Percentiles rank a stretch among this genome's conserved stretches.
Conservation (phyloP, 176 grass and related monocot genomes). For the Poa annua region DNA sequence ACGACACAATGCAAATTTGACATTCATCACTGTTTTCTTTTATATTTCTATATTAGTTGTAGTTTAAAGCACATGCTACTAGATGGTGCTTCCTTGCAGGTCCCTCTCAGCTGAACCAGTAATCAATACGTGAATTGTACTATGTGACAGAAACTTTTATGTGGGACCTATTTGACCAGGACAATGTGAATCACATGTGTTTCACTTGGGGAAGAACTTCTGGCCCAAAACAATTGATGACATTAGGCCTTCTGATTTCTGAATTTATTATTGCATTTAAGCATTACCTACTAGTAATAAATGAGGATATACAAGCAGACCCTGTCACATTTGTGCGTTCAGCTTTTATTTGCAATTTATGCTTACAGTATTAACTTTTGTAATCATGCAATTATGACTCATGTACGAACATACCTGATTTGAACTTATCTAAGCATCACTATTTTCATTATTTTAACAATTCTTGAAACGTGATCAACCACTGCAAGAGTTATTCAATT, state of each 20-base stretch:
- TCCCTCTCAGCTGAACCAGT: constrained; percentile 20
- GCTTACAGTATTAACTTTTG: neutral
- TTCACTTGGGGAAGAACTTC: constrained; percentile 30
- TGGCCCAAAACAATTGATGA: constrained; percentile 37
- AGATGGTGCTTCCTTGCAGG: constrained; percentile 30
- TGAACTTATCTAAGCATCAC: neutral
- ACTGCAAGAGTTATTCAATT: neutral
- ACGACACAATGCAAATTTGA: neutral
- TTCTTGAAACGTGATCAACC: neutral
- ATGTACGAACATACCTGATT: neutral
- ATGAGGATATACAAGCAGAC: constrained; percentile 29
- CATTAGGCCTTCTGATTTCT: constrained; percentile 27
- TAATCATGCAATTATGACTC: neutral
- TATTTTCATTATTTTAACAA: neutral
- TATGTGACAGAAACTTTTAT: constrained; percentile 40
- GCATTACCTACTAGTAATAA: constrained; percentile 30
- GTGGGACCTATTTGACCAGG: constrained; percentile 4
- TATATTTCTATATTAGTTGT: neutral
- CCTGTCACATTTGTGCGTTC: constrained; percentile 1
- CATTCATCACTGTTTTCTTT: neutral
- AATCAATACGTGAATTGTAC: constrained; percentile 42
- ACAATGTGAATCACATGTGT: constrained; percentile 48
- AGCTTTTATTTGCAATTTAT: neutral
- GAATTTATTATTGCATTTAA: constrained; percentile 42
- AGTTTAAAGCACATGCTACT: constrained; percentile 35